phyloP scores from a whole-genome alignment of 2,329 filamentous ascomycete species.

The Septoria petroselini region DNA sequence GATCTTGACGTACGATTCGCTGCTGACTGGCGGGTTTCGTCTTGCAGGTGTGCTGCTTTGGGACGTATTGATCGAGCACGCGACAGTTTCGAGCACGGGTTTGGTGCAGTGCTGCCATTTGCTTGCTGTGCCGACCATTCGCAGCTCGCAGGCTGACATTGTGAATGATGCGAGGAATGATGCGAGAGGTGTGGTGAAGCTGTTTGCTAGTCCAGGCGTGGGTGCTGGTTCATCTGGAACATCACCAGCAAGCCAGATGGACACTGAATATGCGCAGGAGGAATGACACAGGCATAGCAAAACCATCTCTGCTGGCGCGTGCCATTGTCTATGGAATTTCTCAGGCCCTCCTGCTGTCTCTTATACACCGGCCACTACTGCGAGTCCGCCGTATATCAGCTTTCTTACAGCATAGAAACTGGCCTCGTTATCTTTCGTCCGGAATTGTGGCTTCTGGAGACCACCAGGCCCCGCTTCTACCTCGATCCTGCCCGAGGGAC shows the following conservation, averaged over 20 bases:
- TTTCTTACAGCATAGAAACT: slow-evolving; percentile 85
- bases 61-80: not conserved
- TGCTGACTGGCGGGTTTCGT: not conserved
- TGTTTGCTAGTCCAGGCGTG: not conserved
- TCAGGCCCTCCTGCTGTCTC: not conserved
- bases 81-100: not conserved
- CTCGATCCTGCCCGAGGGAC: slow-evolving; percentile 70
- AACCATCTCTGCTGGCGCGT: not conserved
- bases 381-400: slow-evolving; percentile 90
- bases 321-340: not conserved
- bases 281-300: not conserved
- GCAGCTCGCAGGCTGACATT: not conserved
- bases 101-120: not conserved
- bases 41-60: not conserved
- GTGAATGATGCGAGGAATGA: not conserved
- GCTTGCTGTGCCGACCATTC: not conserved
- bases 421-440: slow-evolving; percentile 48
- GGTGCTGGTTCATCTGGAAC: not conserved
- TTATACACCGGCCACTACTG: slow-evolving; percentile 70
- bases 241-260: not conserved
- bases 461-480: slow-evolving; percentile 69
- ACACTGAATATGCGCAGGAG: not conserved
- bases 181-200: not conserved
- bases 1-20: not conserved
- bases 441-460: slow-evolving; percentile 39